Base-by-base conservation (phyloP, 2,329 filamentous ascomycete species). In the Monosporascus sp. region DNA sequence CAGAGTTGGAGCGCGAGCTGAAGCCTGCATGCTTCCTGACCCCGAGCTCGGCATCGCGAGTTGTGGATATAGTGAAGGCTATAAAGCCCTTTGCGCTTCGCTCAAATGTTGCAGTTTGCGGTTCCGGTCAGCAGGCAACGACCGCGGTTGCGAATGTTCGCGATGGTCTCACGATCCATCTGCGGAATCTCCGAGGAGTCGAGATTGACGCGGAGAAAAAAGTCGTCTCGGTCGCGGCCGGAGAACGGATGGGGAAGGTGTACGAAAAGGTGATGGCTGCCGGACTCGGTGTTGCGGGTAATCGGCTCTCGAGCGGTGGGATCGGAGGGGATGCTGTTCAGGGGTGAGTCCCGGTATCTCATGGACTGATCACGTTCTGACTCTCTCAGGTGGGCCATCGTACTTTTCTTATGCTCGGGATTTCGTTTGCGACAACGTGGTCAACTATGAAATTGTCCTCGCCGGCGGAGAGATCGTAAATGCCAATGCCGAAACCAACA, bases 401-500 rank as follows among this genome's bases (percentile, higher is more conserved):
- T 58, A 52, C 37, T 57, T 57, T 22, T 58, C 56, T 20, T 56
- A 52, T 38, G 14, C 45, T 14, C 43, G 38, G 6, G 59, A 57
- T 7, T 57, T 59, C 49, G 38, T 57, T 11, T 59, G 55, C 37
- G 57, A 59, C 50, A 59, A 54, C 31, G 52, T 59, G 2, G 48
- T 54, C 31, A 65, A 62, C 31, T 64, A 63, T 43, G 61, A 71
- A 48, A 57, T 73, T 9, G 71, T 73, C 5, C 66, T 74, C 31
- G 69, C 71, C n/a, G 62, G 63, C 45, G 72, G 71, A 7, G 58
- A 64, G 2, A 56, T 74, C 20, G 61, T 71, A 31, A 61, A 73
- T 26, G 73, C 67, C 16, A 75, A 71, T 38, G 58, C 64, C 0
- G 59, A 59, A 53, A 62, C 61, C 55, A 50, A 61, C 40, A 44